Evolutionary conservation across 73 alveolate genomes (phyloP), one percentile per base, ranked within the genome.

Genomic region (Durusdinium trenchii): DNA sequence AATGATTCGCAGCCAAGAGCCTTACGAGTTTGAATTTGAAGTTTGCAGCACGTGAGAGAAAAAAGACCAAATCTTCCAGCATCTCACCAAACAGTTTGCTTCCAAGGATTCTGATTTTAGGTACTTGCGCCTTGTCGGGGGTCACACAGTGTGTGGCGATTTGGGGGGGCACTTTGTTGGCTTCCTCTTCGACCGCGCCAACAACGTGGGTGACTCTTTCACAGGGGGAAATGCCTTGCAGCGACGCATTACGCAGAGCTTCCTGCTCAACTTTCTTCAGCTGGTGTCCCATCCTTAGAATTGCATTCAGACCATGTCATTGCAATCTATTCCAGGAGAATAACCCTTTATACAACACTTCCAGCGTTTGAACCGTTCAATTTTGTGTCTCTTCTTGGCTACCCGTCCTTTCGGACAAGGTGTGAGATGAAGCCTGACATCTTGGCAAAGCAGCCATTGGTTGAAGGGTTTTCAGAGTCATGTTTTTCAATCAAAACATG

Each of bases 91-190:
- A n/a, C n/a, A n/a, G n/a, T n/a, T 64, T 32, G 36, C 43, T 45
- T 82, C 48, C 61, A 26, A 16, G 73, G 48, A 47, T 20, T 35
- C 92, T 32, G 46, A 57, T 48, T 71, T 16, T 57, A 91, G 98
- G 98, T 91, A 91, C 98, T n/a, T 91, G 57, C 85, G 98, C 35
- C 98, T 91, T 36, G 98, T 91, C 71, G 98, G 98, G 47, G 98
- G 98, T 35, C 87, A 91, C 61, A 91, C 98, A 1, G 98, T 48
- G 45, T 91, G 98, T n/a, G 98, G 98, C 35, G 81, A 91, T n/a
- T 52, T 91, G 87, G 98, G 98, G n/a, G 98, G 98, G 14, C 98
- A 67, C 73, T 91, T 91, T 91, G 98, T 91, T 40, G 98, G 98
- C 98, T 91, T 91, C 54, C 98, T 91, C 60, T 91, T 91, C 38